Base-by-base conservation (phyloP, 164 flowering plant species). In the Tetrastigma voinierianum region DNA sequence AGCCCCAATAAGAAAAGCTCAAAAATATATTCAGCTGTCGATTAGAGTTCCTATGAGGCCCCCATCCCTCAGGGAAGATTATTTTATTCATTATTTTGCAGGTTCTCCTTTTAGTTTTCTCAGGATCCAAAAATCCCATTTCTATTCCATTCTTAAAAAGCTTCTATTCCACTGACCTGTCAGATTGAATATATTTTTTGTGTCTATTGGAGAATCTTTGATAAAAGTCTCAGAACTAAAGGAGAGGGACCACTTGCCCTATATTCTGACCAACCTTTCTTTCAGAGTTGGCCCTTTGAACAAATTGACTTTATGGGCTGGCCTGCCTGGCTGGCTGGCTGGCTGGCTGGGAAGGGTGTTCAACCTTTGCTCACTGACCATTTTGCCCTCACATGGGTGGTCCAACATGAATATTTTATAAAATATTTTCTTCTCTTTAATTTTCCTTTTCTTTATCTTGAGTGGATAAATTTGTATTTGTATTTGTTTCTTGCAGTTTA, bases 101-200 rank as follows among this genome's bases (percentile, higher is more conserved):
- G 40, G 8, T 32, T 32, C n/a, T 32, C 40, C 40, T 32, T 32
- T 32, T 32, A 32, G 40, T 32, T 32, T 32, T 60, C 85, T 83
- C 83, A 78, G 80, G 89, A 84, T 87, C 88, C 87, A 70, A 83
- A 83, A 81, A 76, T 78, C 65, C 87, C 66, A 79, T 77, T 85
- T 85, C 87, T 85, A 83, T 83, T 87, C 89, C 84, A 78, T 83
- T 82, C 87, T 67, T 79, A 73, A 55, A 73, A 55, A 82, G 85
- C 88, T 87, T 87, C 90, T 89, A 86, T 85, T 85, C 90, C 79
- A 76, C 85, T 88, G 85, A 76, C 77, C 66, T 88, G 89, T 83
- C 97, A 84, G 90, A 59, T 64, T 59, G 23, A 56, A 64, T 44
- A 24, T 67, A 47, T n/a, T 51, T 47, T 63, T 56, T 24, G 44